Base-by-base conservation (phyloP, 2,329 filamentous ascomycete genomes). In the Colletotrichum phormii region DNA sequence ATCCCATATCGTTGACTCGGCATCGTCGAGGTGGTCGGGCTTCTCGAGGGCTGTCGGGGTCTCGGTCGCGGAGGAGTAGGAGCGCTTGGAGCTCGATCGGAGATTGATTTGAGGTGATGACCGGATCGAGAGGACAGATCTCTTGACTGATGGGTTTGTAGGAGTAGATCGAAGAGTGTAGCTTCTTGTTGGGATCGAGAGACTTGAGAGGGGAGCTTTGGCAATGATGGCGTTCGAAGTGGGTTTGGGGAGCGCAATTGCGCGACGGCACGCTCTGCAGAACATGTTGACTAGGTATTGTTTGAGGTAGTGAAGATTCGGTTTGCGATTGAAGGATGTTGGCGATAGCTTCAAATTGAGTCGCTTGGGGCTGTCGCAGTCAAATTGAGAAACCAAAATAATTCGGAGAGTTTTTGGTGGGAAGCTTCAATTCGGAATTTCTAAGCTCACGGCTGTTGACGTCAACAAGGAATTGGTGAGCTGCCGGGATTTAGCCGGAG, bases 1-100 rank as follows among this genome's bases (percentile, higher is more conserved):
- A 71, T 88, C 86, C 83, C 89, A 92, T 77, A 93, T 89, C 72
- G 85, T 84, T 35, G 85, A 84, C 79, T 93, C 91, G 79, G 88
- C 88, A 2, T 85, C 84, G 78, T 89, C 82, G 66, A 90, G 83
- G 75, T 86, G 84, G 72, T 84, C 84, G 46, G 89, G 88, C 73
- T 87, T 87, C 67, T 84, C 80, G 74, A 78, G 76, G 6, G 63
- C 11, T 35, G 67, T 29, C 15, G 49, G 1, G 26, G 57, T 12
- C 37, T 71, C 26, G n/a, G 62, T 13, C 18, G 71, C 24, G 4
- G 66, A 54, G 18, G 71, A 73, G 67, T 73, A 72, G 26, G 9
- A 13, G 11, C 71, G 62, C 51, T 58, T 72, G n/a, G 60, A 13
- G 29, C 5, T 6, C 53, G 11, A 37, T 29, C 35, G 59, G 18